These are phyloP conservation scores for Acacia pycnantha DNA, from an alignment of 331 rosid genomes.

Conservation along the genomic window DNA sequence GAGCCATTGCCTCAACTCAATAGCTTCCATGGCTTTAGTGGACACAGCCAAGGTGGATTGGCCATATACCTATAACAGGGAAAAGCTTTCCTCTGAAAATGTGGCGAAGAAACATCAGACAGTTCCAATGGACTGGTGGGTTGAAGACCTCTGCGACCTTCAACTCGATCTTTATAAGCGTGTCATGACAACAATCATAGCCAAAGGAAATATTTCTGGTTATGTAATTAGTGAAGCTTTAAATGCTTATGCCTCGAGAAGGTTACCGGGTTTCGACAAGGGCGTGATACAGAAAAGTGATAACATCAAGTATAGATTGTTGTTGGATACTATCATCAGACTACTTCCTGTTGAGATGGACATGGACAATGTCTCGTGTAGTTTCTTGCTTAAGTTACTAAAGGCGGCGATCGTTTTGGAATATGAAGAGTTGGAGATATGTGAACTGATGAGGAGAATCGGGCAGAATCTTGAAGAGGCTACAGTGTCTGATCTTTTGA, in stretches of 20 bases:
- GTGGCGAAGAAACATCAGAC: conserved; percentile 59
- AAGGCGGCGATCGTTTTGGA: conserved; percentile 55
- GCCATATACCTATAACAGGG: conserved; percentile 87
- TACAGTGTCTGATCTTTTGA: conserved; percentile 61
- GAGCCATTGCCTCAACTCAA: conserved; percentile 78
- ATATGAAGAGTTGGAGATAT: conserved; percentile 56
- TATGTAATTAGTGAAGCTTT: conserved; percentile 78
- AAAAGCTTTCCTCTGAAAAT: conserved; percentile 73
- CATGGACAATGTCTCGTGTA: conserved; percentile 50
- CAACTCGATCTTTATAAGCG: conserved; percentile 76
- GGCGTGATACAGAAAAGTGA: conserved; percentile 67
- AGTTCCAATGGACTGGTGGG: conserved; percentile 99
- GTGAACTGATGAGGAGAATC: conserved; percentile 60
- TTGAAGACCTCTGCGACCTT: conserved; percentile 91
- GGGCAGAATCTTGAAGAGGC: conserved; percentile 85
- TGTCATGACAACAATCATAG: conserved; percentile 56
- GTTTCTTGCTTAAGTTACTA: conserved; percentile 70
- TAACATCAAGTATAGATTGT: conserved; percentile 40
- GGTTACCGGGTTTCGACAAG: conserved; percentile 64
- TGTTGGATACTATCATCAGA: conserved; percentile 61
- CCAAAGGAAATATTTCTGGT: conserved; percentile 51
- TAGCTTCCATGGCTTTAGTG: conserved; percentile 85
- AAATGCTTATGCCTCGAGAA: conserved; percentile 64
- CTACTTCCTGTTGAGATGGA: conserved; percentile 58
- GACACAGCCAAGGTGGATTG: conserved; percentile 87